phyloP scores from a whole-genome alignment of 2,329 filamentous ascomycete genomes.

The Fusarium napiforme region DNA sequence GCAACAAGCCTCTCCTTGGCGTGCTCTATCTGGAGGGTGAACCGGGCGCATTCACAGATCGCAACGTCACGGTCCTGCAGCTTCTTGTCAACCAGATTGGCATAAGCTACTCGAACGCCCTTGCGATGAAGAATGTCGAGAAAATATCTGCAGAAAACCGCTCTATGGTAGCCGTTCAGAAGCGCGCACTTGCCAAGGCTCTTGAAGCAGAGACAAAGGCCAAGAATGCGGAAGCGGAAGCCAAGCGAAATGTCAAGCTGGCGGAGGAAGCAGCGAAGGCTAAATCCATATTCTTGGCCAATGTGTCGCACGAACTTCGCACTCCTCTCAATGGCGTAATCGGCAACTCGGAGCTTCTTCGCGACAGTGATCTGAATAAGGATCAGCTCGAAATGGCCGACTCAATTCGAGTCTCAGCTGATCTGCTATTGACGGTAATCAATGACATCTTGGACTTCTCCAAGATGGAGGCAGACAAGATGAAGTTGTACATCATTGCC shows the following conservation, averaged over 20 bases:
- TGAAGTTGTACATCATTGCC: conserved; percentile 80
- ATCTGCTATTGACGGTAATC: conserved; percentile 89
- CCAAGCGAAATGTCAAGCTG: conserved; percentile 81
- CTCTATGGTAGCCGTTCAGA: conserved; percentile 82
- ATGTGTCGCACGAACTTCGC: conserved; percentile 83
- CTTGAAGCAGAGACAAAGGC: conserved; percentile 79
- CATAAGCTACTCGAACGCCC: conserved; percentile 75
- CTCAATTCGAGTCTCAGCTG: conserved; percentile 86
- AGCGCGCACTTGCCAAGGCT: conserved; percentile 76
- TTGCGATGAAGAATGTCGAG: conserved; percentile 76
- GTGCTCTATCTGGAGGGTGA: conserved; percentile 81
- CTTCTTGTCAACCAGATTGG: conserved; percentile 83
- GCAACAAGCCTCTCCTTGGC: conserved; percentile 75
- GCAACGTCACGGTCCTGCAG: conserved; percentile 73
- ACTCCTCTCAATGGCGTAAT: conserved; percentile 90
- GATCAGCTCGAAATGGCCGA: conserved; percentile 89
- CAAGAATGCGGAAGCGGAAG: conserved; percentile 79
- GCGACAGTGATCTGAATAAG: conserved; percentile 77
- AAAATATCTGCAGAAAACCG: conserved; percentile 82
- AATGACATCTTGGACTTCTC: conserved; percentile 97
- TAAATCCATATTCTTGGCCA: conserved; percentile 83
- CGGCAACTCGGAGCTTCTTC: conserved; percentile 84
- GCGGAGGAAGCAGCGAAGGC: conserved; percentile 86
- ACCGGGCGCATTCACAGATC: conserved; percentile 80
- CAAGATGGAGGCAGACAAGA: conserved; percentile 88